Percentiles rank a stretch among this genome's conserved stretches.
Conservation (phyloP, 1,284 basidiomycete genomes). For the Malassezia furfur region DNA sequence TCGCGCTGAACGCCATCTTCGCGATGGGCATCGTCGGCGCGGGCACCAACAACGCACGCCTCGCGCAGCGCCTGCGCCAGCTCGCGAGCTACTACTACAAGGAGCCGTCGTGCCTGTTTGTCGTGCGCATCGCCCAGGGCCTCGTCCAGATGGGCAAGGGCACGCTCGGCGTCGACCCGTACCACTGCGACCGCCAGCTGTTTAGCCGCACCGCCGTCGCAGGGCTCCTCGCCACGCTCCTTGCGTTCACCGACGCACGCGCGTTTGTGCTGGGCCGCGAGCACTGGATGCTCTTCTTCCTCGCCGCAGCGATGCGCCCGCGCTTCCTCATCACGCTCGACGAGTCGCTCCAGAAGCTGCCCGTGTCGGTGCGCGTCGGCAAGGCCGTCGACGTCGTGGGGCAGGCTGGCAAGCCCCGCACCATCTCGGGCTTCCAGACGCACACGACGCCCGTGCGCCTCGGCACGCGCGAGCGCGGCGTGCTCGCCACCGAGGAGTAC, state of each 20-base stretch:
- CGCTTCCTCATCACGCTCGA: conserved; percentile 95
- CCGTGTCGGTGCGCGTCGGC: conserved; percentile 88
- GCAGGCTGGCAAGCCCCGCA: conserved; percentile 50
- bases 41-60: conserved; percentile 92
- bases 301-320: conserved; percentile 91
- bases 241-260: conserved; percentile 87
- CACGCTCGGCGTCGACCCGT: conserved; percentile 93
- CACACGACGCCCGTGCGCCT: conserved; percentile 90
- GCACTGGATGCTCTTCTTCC: conserved; percentile 98
- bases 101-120: conserved; percentile 92
- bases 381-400: conserved; percentile 54
- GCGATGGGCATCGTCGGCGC: conserved; percentile 98
- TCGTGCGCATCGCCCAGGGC: conserved; percentile 91
- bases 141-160: conserved; percentile 99
- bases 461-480: conserved; percentile 83
- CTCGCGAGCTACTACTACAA: conserved; percentile 95
- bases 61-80: conserved; percentile 94
- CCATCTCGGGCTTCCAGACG: conserved; percentile 54
- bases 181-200: conserved; percentile 83
- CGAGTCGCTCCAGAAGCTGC: conserved; percentile 60
- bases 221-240: conserved; percentile 77
- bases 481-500: conserved; percentile 92
- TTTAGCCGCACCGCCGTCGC: conserved; percentile 82
- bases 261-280: conserved; percentile 86
- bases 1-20: conserved; percentile 93